A percentile compares a stretch with the other conserved stretches of the same genome.
These are phyloP conservation scores for Serendipita sp. DNA, from an alignment of 768 basidiomycete genomes.

Conservation along the genomic window DNA sequence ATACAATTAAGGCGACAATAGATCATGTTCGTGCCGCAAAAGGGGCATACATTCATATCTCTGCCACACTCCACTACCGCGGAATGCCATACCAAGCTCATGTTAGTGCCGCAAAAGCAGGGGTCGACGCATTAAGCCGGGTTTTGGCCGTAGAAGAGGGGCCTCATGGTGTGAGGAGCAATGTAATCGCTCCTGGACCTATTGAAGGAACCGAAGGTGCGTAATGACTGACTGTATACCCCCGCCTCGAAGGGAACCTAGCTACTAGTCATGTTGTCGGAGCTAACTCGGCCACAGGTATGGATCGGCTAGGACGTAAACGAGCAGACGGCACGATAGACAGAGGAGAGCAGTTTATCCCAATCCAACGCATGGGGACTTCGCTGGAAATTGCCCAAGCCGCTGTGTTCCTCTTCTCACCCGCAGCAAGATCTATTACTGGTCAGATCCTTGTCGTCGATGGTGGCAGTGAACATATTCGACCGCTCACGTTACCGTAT, in stretches of 20 bases:
- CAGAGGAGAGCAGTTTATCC: constrained; percentile 5
- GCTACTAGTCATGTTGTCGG: not conserved
- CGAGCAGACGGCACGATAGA: constrained; percentile 5
- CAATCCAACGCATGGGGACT: constrained; percentile 38
- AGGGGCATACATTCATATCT: constrained; percentile 81
- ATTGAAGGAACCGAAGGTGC: constrained; percentile 60
- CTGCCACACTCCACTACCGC: constrained; percentile 72
- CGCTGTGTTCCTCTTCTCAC: constrained; percentile 67
- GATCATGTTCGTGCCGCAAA: constrained; percentile 48
- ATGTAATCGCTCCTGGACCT: constrained; percentile 70
- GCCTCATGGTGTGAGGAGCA: constrained; percentile 83
- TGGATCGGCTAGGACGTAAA: constrained; percentile 7
- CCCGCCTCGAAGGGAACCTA: constrained; percentile 7
- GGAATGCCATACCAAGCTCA: constrained; percentile 87
- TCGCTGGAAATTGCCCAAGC: constrained; percentile 53
- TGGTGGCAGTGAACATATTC: constrained; percentile 38
- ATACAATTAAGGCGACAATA: constrained; percentile 88
- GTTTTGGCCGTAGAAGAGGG: constrained; percentile 90
- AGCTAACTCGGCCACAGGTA: not conserved
- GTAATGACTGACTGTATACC: constrained; percentile 17
- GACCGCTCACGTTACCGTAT: not conserved
- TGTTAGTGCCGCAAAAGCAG: constrained; percentile 90
- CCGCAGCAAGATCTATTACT: constrained; percentile 59
- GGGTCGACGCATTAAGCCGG: constrained; percentile 71
- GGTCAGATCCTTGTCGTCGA: constrained; percentile 63